phyloP scores from a whole-genome alignment of 2,329 filamentous ascomycete species.

The Zopfia rhizophila region DNA sequence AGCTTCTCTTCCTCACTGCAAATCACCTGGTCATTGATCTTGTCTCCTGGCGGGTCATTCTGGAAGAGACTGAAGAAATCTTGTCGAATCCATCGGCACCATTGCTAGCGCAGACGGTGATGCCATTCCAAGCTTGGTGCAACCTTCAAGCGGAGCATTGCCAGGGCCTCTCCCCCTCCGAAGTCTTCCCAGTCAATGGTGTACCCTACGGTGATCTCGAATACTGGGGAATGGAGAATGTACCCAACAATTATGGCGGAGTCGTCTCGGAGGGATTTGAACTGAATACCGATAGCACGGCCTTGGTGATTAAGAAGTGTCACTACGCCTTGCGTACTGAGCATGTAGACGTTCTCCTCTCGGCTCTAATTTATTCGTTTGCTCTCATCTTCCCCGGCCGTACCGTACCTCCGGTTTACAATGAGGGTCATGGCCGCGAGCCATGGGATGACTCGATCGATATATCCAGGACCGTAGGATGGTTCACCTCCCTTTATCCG shows the following conservation, averaged over 20 bases:
- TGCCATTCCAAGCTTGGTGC: slow-evolving; percentile 44
- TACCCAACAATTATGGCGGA: too few species aligned
- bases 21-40: slow-evolving; percentile 51
- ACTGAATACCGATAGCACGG: too few species aligned
- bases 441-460: slow-evolving; percentile 30
- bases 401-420: slow-evolving; percentile 50
- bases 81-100: slow-evolving; percentile 24
- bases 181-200: too few species aligned
- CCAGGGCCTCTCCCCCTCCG: too few species aligned
- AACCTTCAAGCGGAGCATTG: slow-evolving; percentile 36
- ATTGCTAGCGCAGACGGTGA: slow-evolving; percentile 29
- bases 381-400: slow-evolving; percentile 62
- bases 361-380: slow-evolving; percentile 49
- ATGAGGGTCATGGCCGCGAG: slow-evolving; percentile 36
- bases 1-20: slow-evolving; percentile 29
- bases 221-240: too few species aligned
- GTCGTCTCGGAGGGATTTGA: too few species aligned
- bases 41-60: slow-evolving; percentile 55
- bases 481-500: slow-evolving; percentile 34
- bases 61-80: slow-evolving; percentile 50
- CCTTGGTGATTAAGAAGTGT: too few species aligned
- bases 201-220: too few species aligned
- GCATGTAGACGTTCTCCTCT: slow-evolving; percentile 38
- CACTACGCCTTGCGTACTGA: too few species aligned
- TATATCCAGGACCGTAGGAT: slow-evolving; percentile 34